Percentiles rank a stretch among this genome's conserved stretches.
These are phyloP conservation scores for Bipolaris sorokiniana DNA, from an alignment of 2,329 filamentous ascomycete species.

Conservation along the genomic window DNA sequence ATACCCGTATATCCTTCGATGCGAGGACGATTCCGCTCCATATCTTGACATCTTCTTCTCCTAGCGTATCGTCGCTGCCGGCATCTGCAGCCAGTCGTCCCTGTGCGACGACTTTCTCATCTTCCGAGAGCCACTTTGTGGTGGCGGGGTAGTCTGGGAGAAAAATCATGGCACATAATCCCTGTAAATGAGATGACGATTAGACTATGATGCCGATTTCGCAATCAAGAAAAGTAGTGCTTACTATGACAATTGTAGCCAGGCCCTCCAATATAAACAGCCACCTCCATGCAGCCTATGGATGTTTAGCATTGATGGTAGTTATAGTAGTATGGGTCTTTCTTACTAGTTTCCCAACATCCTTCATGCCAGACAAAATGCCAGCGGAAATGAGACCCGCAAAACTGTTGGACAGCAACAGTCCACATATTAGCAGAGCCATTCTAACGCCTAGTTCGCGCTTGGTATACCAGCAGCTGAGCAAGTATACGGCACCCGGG, in stretches of 20 bases:
- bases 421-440: conserved; percentile 42
- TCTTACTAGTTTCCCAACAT: conserved; percentile 19
- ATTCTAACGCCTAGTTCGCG: conserved; percentile 48
- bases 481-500: conserved; percentile 65
- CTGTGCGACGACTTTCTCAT: background rate
- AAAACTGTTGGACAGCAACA: conserved; percentile 48
- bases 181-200: background rate
- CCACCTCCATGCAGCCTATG: conserved; percentile 34
- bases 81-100: background rate
- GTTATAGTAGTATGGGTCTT: no score
- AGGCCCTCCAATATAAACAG: conserved; percentile 27
- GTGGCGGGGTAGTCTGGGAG: background rate
- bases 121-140: background rate
- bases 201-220: background rate
- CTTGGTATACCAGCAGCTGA: conserved; percentile 69
- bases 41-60: background rate
- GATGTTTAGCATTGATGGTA: no score
- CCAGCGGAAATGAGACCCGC: conserved; percentile 50
- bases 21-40: background rate
- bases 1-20: background rate
- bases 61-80: background rate
- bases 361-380: conserved; percentile 31
- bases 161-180: background rate
- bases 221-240: background rate
- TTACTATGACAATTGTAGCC: conserved; percentile 2